Evolutionary conservation across 208 protist species (phyloP).

Genomic region (Wallacemonas rigidus): DNA sequence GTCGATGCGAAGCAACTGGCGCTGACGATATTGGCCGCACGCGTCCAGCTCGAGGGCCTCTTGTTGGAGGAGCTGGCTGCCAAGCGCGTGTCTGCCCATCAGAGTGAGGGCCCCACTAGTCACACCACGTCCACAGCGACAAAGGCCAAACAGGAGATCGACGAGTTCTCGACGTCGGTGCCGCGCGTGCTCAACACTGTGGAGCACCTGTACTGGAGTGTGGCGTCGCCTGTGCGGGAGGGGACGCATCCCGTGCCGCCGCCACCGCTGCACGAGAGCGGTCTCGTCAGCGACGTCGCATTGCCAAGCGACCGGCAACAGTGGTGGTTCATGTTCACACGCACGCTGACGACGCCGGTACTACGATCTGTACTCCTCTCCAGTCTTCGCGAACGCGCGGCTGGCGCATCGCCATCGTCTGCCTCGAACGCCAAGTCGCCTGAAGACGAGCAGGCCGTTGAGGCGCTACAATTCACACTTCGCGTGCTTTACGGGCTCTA

Average conservation of each 20-base stretch:
- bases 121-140: not conserved
- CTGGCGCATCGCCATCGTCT: too few species aligned
- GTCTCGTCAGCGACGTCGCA: constrained; percentile 7
- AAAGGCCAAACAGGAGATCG: not conserved
- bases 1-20: constrained; percentile 6
- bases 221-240: not conserved
- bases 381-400: not conserved
- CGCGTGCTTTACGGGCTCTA: constrained; percentile 3
- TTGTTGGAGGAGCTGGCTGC: not conserved
- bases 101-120: not conserved
- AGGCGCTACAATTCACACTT: constrained; percentile 3
- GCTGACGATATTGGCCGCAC: constrained; percentile 10
- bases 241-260: not conserved
- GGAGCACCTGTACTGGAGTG: constrained; percentile 14
- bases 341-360: not conserved
- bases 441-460: constrained; percentile 2
- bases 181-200: constrained; percentile 1
- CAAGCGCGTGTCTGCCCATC: not conserved
- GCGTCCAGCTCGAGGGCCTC: constrained; percentile 1
- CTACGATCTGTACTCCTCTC: constrained; percentile 13
- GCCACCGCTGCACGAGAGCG: constrained; percentile 5
- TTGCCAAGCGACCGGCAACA: not conserved
- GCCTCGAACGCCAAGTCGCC: not conserved
- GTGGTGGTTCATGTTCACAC: constrained; percentile 9
- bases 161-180: constrained; percentile 12